Conservation (phyloP, 2,329 filamentous ascomycete species). For the Pseudogymnoascus sp. region DNA sequence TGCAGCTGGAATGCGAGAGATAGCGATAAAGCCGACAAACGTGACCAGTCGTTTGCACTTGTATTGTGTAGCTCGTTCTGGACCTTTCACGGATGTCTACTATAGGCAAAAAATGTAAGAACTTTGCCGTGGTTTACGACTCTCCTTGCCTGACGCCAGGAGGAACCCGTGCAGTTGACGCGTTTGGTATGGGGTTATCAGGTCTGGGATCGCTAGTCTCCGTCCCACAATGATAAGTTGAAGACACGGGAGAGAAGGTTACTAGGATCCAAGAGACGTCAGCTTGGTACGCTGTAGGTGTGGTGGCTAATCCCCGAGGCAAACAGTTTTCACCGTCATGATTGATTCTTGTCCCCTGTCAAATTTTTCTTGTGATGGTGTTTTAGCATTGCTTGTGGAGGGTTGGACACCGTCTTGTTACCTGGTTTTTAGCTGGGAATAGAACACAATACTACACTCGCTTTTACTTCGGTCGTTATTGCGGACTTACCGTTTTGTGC, state of each 20-base stretch:
- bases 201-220: not conserved
- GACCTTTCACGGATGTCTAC: not conserved
- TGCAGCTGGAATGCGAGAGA: slow-evolving; percentile 1
- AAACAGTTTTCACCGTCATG: not conserved
- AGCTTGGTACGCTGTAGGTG: not conserved
- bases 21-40: slow-evolving; percentile 4
- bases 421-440: not conserved
- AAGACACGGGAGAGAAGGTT: not conserved
- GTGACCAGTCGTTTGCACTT: not conserved
- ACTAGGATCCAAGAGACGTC: not conserved
- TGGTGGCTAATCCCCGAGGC: slow-evolving; percentile 5
- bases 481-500: not conserved
- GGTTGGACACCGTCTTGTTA: not conserved
- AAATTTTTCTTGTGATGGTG: not conserved
- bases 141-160: not conserved
- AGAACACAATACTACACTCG: not conserved
- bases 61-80: not conserved
- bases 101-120: not conserved
- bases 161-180: not conserved
- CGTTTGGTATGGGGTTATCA: not conserved
- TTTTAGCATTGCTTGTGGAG: not conserved
- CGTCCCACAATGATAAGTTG: not conserved
- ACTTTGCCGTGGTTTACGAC: not conserved
- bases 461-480: slow-evolving; percentile 3
- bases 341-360: not conserved